Evolutionary conservation across 208 protist genomes (phyloP).

Genomic region (Crithidia thermophila): DNA sequence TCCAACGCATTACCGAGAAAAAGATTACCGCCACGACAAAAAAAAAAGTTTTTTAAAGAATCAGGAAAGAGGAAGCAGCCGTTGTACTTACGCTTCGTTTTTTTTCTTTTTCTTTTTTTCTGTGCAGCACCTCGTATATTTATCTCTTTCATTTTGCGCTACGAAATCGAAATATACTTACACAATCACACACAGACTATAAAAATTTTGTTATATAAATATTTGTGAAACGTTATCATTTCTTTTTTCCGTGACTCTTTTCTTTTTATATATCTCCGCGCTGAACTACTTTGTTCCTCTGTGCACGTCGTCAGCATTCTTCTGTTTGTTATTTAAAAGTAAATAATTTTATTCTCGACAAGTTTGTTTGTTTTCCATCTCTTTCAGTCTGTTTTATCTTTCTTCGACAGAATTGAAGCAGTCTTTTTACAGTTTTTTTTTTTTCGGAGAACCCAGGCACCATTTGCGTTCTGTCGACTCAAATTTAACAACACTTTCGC

Average conservation of each 20-base stretch:
- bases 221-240: neutral
- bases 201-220: neutral
- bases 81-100: too few species aligned
- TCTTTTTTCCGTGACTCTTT: neutral
- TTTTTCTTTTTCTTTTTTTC: neutral
- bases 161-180: too few species aligned
- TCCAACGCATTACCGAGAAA: too few species aligned
- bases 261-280: neutral
- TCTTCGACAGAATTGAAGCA: neutral
- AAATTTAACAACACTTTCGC: too few species aligned
- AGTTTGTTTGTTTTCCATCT: neutral
- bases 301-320: neutral
- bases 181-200: too few species aligned
- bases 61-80: too few species aligned
- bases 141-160: too few species aligned
- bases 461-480: too few species aligned
- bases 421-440: neutral
- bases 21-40: too few species aligned
- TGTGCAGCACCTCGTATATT: too few species aligned
- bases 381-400: neutral
- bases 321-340: neutral
- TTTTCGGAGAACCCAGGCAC: conserved; percentile 9
- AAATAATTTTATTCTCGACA: neutral
- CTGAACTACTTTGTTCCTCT: neutral
- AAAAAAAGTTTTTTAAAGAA: too few species aligned